A percentile compares a stretch with the other conserved stretches of the same genome.
phyloP scores from a whole-genome alignment of 2,329 filamentous ascomycete species.

The Annulohypoxylon truncatum region DNA sequence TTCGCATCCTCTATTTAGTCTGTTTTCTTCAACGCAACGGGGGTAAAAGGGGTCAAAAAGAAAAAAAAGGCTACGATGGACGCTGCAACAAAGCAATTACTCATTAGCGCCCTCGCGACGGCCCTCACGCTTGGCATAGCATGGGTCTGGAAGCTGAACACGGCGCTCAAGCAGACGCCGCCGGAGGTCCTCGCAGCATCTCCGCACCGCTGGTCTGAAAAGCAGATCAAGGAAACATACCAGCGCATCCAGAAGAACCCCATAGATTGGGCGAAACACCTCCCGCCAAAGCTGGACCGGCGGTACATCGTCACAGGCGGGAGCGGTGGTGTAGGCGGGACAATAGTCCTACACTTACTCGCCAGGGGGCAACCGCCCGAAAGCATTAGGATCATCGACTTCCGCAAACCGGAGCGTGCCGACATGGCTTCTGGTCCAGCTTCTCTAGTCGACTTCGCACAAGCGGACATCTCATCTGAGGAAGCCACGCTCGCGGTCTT shows the following conservation, averaged over 20 bases:
- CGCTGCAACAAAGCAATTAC: constrained; percentile 13
- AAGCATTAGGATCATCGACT: constrained; percentile 61
- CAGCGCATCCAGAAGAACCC: constrained; percentile 47
- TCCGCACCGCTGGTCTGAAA: constrained; percentile 50
- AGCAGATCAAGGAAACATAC: constrained; percentile 49
- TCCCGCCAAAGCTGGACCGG: constrained; percentile 51
- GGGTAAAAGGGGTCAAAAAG: neutral
- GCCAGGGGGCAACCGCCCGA: constrained; percentile 59
- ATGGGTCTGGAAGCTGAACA: constrained; percentile 51
- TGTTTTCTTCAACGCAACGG: neutral
- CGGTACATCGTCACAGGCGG: constrained; percentile 55
- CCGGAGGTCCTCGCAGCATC: constrained; percentile 44
- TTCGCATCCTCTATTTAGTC: too few relatives aligned
- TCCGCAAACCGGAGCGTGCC: constrained; percentile 53
- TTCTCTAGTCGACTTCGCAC: constrained; percentile 53
- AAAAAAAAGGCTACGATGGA: constrained; percentile 9
- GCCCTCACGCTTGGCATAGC: constrained; percentile 37
- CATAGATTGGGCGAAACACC: constrained; percentile 47
- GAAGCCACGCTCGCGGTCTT: constrained; percentile 56
- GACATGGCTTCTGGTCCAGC: constrained; percentile 54
- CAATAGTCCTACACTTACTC: constrained; percentile 61
- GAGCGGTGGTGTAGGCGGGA: constrained; percentile 60
- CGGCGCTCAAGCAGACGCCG: constrained; percentile 48
- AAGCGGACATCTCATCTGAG: constrained; percentile 58
- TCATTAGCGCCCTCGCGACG: constrained; percentile 30